These are phyloP conservation scores for Glycine latifolia DNA, from an alignment of 306 rosid genomes.

Conservation along the genomic window DNA sequence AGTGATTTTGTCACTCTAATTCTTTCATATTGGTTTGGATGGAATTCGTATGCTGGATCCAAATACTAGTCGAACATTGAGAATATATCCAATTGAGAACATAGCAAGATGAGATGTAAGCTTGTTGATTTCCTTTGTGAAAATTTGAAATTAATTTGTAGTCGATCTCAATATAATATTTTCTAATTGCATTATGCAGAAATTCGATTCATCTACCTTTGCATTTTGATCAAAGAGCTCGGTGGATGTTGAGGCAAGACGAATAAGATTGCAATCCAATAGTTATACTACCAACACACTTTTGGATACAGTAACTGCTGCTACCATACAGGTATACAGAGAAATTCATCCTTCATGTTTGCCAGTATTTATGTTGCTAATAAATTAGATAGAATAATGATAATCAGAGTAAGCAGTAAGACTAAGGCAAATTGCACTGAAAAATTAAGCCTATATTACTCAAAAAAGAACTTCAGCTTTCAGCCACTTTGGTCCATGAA, in stretches of 20 bases:
- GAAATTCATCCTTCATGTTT: no score
- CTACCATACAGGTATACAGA: slow-evolving; percentile 82
- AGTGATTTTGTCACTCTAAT: no score
- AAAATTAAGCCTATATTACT: no score
- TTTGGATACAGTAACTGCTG: slow-evolving; percentile 95
- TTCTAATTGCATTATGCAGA: slow-evolving; percentile 52
- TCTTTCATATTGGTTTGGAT: slow-evolving; percentile 86
- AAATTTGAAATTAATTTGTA: slow-evolving; percentile 10
- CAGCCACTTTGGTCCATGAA: slow-evolving; percentile 86
- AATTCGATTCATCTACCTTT: slow-evolving; percentile 78
- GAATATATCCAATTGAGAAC: slow-evolving; percentile 92
- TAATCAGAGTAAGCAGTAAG: no score
- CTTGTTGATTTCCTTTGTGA: slow-evolving; percentile 23
- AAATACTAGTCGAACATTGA: slow-evolving; percentile 74
- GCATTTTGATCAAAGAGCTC: slow-evolving; percentile 97
- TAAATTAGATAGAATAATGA: no score
- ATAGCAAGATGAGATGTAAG: slow-evolving; percentile 96
- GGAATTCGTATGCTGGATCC: slow-evolving; percentile 98
- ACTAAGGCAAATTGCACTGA: no score
- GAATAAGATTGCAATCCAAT: slow-evolving; percentile 93
- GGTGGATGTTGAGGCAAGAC: slow-evolving; percentile 87
- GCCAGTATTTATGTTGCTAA: no score
- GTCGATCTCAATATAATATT: slow-evolving; percentile 1
- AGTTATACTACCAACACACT: slow-evolving; percentile 93
- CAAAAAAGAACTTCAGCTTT: slow-evolving; percentile 58